Conservation (phyloP, 1,139 yeast species). For the Meyerozyma elateridarum region DNA sequence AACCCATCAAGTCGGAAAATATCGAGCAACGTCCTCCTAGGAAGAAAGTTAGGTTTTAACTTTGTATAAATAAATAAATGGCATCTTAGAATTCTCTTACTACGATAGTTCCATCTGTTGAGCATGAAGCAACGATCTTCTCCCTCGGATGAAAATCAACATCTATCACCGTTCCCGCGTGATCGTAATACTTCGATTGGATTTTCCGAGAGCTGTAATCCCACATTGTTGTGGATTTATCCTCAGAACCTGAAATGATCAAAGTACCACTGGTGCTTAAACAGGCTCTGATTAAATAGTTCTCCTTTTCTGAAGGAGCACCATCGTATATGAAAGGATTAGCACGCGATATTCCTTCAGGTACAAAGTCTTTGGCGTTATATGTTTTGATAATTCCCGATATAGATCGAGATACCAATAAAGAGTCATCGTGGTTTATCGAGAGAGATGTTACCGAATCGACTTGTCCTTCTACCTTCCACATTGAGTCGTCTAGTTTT, state of each 20-base stretch:
- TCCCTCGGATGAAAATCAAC: constrained; percentile 43
- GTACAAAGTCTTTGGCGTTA: constrained; percentile 45
- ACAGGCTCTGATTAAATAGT: constrained; percentile 44
- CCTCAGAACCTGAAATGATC: constrained; percentile 60
- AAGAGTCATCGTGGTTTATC: constrained; percentile 45
- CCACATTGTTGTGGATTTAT: constrained; percentile 57
- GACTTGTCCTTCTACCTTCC: constrained; percentile 43
- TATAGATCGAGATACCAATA: constrained; percentile 51
- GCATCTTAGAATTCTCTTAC: constrained; percentile 29
- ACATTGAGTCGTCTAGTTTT: constrained; percentile 33
- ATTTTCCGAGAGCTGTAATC: constrained; percentile 49
- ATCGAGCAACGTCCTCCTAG: not conserved
- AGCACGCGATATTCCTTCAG: constrained; percentile 34
- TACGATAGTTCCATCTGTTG: constrained; percentile 48
- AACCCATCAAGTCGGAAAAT: no score
- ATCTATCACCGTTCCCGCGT: constrained; percentile 57
- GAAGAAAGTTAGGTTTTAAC: constrained; percentile 25
- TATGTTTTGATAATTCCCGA: constrained; percentile 55
- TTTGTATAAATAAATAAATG: not conserved
- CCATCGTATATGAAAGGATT: constrained; percentile 52
- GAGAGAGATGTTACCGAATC: constrained; percentile 52
- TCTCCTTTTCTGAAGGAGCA: constrained; percentile 53
- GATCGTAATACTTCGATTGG: constrained; percentile 51
- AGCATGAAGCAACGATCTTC: constrained; percentile 38
- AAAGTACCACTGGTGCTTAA: constrained; percentile 35